Conservation (phyloP, 257 asterid species). For the Solanum piurae region DNA sequence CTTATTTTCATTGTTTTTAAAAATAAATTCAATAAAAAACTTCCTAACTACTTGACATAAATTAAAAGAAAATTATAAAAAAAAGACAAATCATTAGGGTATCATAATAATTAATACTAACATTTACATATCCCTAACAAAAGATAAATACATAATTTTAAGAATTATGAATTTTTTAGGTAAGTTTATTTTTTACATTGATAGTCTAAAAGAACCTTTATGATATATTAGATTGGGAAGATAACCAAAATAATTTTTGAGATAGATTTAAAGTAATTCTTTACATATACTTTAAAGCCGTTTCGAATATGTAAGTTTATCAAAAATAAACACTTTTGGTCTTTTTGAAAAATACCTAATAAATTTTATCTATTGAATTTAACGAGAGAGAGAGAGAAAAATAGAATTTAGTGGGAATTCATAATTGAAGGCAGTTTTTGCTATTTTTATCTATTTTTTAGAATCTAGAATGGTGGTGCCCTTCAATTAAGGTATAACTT, state of each 20-base stretch:
- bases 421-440: not conserved
- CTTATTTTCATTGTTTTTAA: not conserved
- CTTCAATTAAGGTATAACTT: not conserved
- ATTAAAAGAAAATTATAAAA: not conserved
- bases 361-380: not conserved
- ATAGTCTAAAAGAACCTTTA: not conserved
- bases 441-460: not conserved
- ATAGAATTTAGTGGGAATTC: not conserved
- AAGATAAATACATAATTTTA: not conserved
- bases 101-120: not conserved
- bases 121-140: not conserved
- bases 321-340: not conserved
- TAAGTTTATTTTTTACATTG: not conserved
- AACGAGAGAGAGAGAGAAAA: too few species aligned
- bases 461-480: not conserved
- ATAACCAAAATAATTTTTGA: not conserved
- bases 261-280: not conserved
- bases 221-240: not conserved
- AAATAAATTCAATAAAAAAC: not conserved
- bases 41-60: constrained; percentile 29
- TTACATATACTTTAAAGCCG: not conserved
- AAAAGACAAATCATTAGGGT: not conserved
- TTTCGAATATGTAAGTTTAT: not conserved
- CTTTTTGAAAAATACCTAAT: not conserved
- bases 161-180: not conserved